phyloP scores from a whole-genome alignment of 1,284 basidiomycete species.

The Ganoderma lingzhi region DNA sequence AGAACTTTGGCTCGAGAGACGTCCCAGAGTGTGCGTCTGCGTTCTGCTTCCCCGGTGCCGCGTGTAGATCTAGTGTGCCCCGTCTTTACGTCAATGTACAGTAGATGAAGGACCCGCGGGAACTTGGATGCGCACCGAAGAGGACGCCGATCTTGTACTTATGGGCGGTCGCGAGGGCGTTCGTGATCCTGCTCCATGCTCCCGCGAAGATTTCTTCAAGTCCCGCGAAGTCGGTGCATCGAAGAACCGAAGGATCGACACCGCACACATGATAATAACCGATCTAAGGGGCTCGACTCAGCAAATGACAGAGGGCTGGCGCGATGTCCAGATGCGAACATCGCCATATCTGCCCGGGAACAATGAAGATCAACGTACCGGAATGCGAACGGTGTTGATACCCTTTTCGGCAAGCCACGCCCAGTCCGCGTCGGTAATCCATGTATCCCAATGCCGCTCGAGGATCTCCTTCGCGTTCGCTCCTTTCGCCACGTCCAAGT shows the following conservation, averaged over 20 bases:
- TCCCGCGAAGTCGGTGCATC: constrained; percentile 77
- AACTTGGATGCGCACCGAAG: constrained; percentile 57
- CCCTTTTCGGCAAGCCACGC: constrained; percentile 78
- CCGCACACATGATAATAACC: constrained; percentile 81
- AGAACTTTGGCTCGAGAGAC: constrained; percentile 61
- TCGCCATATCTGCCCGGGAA: neutral
- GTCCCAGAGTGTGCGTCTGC: constrained; percentile 72
- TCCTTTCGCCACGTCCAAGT: constrained; percentile 79
- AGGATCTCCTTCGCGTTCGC: constrained; percentile 65
- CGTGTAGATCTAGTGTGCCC: constrained; percentile 64
- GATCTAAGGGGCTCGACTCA: constrained; percentile 57
- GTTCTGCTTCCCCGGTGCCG: constrained; percentile 83
- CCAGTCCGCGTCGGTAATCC: constrained; percentile 79
- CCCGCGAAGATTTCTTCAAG: constrained; percentile 69
- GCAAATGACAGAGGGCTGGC: neutral
- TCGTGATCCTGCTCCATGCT: constrained; percentile 78
- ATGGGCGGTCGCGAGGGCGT: constrained; percentile 71
- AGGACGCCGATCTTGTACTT: constrained; percentile 80
- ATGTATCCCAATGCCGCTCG: constrained; percentile 85
- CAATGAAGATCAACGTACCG: constrained; percentile 55
- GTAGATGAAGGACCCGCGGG: neutral
- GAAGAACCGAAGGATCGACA: constrained; percentile 65
- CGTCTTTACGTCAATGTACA: neutral
- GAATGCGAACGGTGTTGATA: constrained; percentile 86
- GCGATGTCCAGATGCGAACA: neutral